A percentile compares a stretch with the other conserved stretches of the same genome.
Conservation (phyloP, 495 filamentous ascomycete species). For the Pyrenopolyporus hunteri region DNA sequence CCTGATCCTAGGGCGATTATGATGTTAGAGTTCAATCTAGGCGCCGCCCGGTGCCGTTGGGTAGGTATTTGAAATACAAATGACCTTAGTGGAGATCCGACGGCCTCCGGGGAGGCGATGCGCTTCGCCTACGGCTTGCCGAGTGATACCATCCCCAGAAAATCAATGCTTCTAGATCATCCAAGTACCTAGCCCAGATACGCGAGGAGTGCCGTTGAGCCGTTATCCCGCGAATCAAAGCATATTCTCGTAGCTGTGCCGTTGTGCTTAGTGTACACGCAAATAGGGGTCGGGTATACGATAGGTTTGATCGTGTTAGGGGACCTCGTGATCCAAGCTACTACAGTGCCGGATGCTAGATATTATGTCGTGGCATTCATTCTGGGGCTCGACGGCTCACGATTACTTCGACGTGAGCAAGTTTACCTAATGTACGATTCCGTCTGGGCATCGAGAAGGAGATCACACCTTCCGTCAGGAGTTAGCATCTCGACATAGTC, state of each 20-base stretch:
- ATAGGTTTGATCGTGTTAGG: slow-evolving; percentile 1
- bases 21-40: no score
- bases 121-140: no score
- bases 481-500: slow-evolving; percentile 21
- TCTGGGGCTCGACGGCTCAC: slow-evolving; percentile 5
- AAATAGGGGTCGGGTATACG: neutral
- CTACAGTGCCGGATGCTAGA: neutral
- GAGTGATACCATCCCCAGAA: no score
- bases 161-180: no score
- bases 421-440: neutral
- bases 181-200: no score
- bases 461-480: slow-evolving; percentile 35
- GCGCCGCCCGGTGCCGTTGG: no score
- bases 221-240: neutral
- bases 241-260: neutral
- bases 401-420: slow-evolving; percentile 3
- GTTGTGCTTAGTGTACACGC: slow-evolving; percentile 29
- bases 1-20: no score
- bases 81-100: no score
- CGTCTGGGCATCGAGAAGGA: neutral
- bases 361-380: neutral
- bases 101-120: no score
- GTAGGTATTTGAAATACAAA: no score
- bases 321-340: slow-evolving; percentile 4
- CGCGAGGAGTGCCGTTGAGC: no score